These are phyloP conservation scores for Vigna mungo DNA, from an alignment of 306 rosid species.

Conservation along the genomic window DNA sequence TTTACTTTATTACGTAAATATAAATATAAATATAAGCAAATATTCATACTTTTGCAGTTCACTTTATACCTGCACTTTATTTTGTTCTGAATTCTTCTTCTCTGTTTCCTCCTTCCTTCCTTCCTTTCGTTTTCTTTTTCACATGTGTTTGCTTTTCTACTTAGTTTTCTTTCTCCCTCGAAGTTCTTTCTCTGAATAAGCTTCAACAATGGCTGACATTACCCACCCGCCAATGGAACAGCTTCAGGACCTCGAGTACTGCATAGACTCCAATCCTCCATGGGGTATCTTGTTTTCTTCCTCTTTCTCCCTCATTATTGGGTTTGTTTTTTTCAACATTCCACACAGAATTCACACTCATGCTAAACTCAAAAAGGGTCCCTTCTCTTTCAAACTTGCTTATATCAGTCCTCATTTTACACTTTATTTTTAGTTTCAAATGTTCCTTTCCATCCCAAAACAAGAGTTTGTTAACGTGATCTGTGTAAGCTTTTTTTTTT, in stretches of 20 bases:
- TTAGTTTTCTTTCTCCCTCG: conserved; percentile 39
- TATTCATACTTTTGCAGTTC: conserved; percentile 47
- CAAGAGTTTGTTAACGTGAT: not conserved
- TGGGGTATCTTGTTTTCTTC: conserved; percentile 61
- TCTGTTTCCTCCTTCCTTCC: conserved; percentile 9
- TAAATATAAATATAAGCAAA: not conserved
- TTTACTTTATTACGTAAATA: not conserved
- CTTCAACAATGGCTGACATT: conserved; percentile 76
- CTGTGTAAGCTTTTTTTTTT: not conserved
- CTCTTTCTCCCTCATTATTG: conserved; percentile 12
- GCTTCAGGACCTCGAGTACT: conserved; percentile 87
- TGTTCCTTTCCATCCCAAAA: conserved; percentile 1
- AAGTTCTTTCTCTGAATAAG: conserved; percentile 45
- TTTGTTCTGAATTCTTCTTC: conserved; percentile 49
- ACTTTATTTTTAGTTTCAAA: conserved; percentile 5
- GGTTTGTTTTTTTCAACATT: conserved; percentile 5
- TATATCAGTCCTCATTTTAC: conserved; percentile 10
- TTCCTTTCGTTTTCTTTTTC: not conserved
- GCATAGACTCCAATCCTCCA: conserved; percentile 88
- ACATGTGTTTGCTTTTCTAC: not conserved
- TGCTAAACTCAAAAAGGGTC: conserved; percentile 37
- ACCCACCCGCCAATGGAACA: conserved; percentile 86
- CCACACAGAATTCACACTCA: not conserved
- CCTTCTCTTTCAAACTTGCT: not conserved
- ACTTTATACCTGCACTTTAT: conserved; percentile 60